Conservation (phyloP, 2,329 filamentous ascomycete genomes). For the Cercospora nicotianae region DNA sequence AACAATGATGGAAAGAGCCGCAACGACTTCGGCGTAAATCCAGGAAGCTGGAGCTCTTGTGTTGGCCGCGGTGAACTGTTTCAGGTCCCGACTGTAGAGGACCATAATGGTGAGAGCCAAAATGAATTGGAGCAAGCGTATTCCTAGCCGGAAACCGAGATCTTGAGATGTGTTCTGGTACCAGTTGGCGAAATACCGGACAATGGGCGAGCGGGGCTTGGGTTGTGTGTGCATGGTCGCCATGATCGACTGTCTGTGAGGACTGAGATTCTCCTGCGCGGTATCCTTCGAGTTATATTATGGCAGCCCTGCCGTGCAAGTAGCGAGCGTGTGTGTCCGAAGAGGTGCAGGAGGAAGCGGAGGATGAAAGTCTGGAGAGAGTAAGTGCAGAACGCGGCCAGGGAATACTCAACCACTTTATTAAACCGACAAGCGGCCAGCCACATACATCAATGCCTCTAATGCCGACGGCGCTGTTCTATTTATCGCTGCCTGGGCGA, state of each 20-base stretch:
- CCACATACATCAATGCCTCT: background rate
- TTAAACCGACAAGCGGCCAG: background rate
- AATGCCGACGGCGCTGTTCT: background rate
- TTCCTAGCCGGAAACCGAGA: conserved; percentile 12
- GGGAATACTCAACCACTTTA: background rate
- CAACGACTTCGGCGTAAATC: conserved; percentile 15
- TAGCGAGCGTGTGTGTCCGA: background rate
- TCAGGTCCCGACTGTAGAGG: conserved; percentile 8
- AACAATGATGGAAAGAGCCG: conserved; percentile 6
- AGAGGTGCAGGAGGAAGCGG: background rate
- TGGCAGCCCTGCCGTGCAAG: background rate
- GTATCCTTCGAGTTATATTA: background rate
- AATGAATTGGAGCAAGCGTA: conserved; percentile 5
- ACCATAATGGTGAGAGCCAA: conserved; percentile 14
- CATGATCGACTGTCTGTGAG: background rate
- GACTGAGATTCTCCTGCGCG: background rate
- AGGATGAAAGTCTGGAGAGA: background rate
- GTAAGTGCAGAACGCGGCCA: background rate
- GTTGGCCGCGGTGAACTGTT: background rate
- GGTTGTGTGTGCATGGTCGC: background rate
- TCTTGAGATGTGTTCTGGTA: conserved; percentile 12
- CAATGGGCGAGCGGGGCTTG: conserved; percentile 5
- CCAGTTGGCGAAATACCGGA: conserved; percentile 12
- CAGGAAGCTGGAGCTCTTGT: background rate
- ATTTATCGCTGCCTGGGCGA: background rate